Conservation (phyloP, 306 rosid genomes). For the Prosopis cineraria region DNA sequence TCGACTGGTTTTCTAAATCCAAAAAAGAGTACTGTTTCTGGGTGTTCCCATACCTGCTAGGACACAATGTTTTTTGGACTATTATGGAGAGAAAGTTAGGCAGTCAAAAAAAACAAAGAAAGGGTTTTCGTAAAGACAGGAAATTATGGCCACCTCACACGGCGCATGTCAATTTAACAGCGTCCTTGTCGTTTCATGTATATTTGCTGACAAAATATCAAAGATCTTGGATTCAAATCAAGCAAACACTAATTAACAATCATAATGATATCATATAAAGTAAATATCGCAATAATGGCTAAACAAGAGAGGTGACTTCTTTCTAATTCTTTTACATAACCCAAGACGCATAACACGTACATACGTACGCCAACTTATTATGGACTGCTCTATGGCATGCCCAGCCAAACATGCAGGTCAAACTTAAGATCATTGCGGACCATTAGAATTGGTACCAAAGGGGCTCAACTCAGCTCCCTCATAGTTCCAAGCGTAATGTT, state of each 20-base stretch:
- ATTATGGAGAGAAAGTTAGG: not conserved
- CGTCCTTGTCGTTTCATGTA: conserved; percentile 35
- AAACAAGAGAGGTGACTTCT: not conserved
- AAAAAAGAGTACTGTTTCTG: not conserved
- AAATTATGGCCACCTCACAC: conserved; percentile 23
- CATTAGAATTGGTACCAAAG: too few relatives aligned
- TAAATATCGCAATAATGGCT: not conserved
- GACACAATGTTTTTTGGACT: conserved; percentile 21
- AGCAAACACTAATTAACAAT: conserved; percentile 27
- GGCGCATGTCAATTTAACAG: conserved; percentile 29
- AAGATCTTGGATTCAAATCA: conserved; percentile 20
- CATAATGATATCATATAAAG: not conserved
- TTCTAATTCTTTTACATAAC: conserved; percentile 26
- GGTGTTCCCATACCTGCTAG: not conserved
- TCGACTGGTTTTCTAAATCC: not conserved
- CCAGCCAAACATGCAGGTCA: not conserved
- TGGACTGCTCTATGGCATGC: not conserved
- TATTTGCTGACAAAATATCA: conserved; percentile 12
- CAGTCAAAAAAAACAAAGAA: not conserved
- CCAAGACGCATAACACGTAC: not conserved
- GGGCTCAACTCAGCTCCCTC: too few relatives aligned
- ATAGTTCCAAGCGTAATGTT: too few relatives aligned
- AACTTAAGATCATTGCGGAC: not conserved
- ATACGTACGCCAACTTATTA: not conserved
- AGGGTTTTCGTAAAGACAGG: conserved; percentile 15